Percentiles rank a stretch among this genome's conserved stretches.
These are phyloP conservation scores for Stenocarpella maydis DNA, from an alignment of 2,329 filamentous ascomycete species.

Conservation along the genomic window DNA sequence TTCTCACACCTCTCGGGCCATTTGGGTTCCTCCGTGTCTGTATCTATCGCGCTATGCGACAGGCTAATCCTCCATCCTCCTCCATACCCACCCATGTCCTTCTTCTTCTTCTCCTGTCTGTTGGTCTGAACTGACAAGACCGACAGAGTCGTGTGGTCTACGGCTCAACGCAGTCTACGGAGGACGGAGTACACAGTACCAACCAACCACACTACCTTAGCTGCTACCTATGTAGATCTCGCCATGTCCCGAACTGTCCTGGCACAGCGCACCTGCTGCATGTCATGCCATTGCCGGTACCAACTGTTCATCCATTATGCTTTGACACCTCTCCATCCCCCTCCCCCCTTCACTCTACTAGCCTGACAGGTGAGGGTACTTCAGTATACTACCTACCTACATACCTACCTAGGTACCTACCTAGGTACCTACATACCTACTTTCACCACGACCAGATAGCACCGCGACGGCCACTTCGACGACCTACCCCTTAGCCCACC, in stretches of 20 bases:
- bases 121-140: neutral
- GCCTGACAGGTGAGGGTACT: neutral
- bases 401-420: too few relatives aligned
- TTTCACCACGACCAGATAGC: neutral
- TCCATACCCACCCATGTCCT: constrained; percentile 16
- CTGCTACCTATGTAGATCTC: constrained; percentile 1
- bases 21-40: neutral
- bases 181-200: too few relatives aligned
- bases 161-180: too few relatives aligned
- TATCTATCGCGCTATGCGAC: constrained; percentile 24
- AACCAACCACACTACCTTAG: too few relatives aligned
- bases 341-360: neutral
- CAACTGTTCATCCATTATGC: neutral
- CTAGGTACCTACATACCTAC: too few relatives aligned
- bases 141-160: too few relatives aligned
- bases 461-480: neutral
- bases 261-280: constrained; percentile 5
- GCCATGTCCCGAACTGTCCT: constrained; percentile 13
- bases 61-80: constrained; percentile 22
- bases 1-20: constrained; percentile 6
- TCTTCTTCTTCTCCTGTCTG: neutral
- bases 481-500: neutral
- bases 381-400: too few relatives aligned
- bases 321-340: constrained; percentile 8
- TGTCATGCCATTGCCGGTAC: constrained; percentile 18